Base-by-base conservation (phyloP, 2,329 filamentous ascomycete genomes). In the Biscogniauxia sp. region DNA sequence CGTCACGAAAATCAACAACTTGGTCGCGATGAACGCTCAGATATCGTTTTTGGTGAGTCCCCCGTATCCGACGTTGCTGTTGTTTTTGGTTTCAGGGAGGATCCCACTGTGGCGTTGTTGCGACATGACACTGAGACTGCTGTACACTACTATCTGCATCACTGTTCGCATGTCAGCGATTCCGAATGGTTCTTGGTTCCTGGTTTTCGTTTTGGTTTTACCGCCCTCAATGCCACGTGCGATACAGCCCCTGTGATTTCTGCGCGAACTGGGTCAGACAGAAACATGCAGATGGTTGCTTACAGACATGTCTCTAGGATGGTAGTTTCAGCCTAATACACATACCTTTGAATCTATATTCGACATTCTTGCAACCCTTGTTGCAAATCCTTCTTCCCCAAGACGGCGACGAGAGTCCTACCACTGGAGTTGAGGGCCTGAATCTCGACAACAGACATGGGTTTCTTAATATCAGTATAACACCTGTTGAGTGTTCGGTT, bases 381-480 rank as follows among this genome's bases (percentile, higher is more conserved):
- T 81, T 97, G n/a, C 88, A 88, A 67, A 83, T 97, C 49, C 84
- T 98, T 53, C 85, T 96, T 58, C 92, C 93, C 15, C 82, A 86
- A 59, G 73, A 74, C 56, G 73, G 72, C 20, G 70, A 75, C 55
- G 72, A 77, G 61, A 72, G 73, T 54, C 71, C 65, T 45, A 64
- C 68, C 19, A 70, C 75, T 60, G 72, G 69, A 37, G 72, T 80
- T 52, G 78, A 82, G 62, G 82, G 80, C 19, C 75, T 84, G 51
- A 81, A 79, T 3, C 63, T 76, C 51, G 82, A 84, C 64, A 78
- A 80, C 63, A 83, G 83, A 72, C 90, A 95, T 76, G 87, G 88
- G 52, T 98, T 99, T 75, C 84, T 97, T 74, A 98, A 98, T 75
- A 88, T 99, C 68, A 96, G 92, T 64, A 85, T 98, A 70, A 98